Percentiles rank a stretch among this genome's conserved stretches.
phyloP scores from a whole-genome alignment of 2,329 filamentous ascomycete genomes.

The Graphilbum ipis-grandicollis region DNA sequence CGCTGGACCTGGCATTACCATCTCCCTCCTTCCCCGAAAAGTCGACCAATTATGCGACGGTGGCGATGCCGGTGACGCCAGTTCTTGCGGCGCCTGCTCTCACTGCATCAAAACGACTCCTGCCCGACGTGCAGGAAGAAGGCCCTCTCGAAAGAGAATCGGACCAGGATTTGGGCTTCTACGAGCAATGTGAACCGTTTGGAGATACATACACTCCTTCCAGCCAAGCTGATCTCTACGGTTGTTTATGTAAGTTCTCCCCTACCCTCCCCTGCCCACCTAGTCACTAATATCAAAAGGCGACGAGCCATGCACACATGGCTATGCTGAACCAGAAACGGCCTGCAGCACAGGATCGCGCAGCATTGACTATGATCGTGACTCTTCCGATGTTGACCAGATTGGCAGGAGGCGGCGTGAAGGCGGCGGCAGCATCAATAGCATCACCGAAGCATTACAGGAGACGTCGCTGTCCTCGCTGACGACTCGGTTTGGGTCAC shows the following conservation, averaged over 20 bases:
- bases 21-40: slow-evolving; percentile 10
- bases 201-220: slow-evolving; percentile 31
- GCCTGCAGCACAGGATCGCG: slow-evolving; percentile 20
- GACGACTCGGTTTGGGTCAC: slow-evolving; percentile 46
- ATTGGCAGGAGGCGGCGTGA: slow-evolving; percentile 1
- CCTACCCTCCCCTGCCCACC: too few species aligned
- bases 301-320: slow-evolving; percentile 43
- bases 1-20: slow-evolving; percentile 43
- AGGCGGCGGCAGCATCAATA: slow-evolving; percentile 3
- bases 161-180: not conserved
- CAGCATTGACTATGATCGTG: slow-evolving; percentile 47
- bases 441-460: not conserved
- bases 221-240: slow-evolving; percentile 33
- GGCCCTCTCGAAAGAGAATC: slow-evolving; percentile 44
- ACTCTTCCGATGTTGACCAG: slow-evolving; percentile 41
- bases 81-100: too few species aligned
- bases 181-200: slow-evolving; percentile 15
- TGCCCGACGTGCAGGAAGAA: slow-evolving; percentile 79
- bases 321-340: slow-evolving; percentile 13
- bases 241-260: slow-evolving; percentile 55
- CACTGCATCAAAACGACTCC: slow-evolving; percentile 39
- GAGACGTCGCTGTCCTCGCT: slow-evolving; percentile 46
- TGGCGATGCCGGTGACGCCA: too few species aligned
- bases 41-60: too few species aligned
- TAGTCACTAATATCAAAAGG: too few species aligned